These are phyloP conservation scores for Geranium rotundifolium DNA, from an alignment of 345 rosid species.

Conservation along the genomic window DNA sequence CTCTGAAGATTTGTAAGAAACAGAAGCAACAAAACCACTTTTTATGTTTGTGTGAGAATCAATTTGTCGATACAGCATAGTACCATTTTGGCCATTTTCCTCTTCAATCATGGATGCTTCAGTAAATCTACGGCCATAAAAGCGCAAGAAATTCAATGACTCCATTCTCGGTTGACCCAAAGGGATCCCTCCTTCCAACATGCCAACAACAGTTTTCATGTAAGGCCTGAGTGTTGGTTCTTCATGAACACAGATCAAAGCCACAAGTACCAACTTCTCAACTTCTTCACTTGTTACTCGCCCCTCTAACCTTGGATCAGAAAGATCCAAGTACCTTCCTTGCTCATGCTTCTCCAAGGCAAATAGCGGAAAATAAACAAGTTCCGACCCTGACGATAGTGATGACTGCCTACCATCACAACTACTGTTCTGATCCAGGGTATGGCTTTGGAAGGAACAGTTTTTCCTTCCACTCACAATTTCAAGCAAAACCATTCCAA, in stretches of 20 bases:
- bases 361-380: conserved; percentile 61
- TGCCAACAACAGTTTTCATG: conserved; percentile 54
- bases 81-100: conserved; percentile 21
- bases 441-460: conserved; percentile 38
- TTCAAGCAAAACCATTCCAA: conserved; percentile 75
- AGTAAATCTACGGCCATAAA: conserved; percentile 62
- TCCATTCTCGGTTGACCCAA: conserved; percentile 53
- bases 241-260: conserved; percentile 68
- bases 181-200: conserved; percentile 62
- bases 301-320: conserved; percentile 67
- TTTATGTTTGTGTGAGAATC: conserved; percentile 24
- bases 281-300: conserved; percentile 50
- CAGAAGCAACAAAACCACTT: conserved; percentile 20
- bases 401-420: conserved; percentile 21
- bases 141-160: conserved; percentile 72
- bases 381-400: conserved; percentile 25
- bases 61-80: conserved; percentile 19
- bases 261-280: conserved; percentile 41
- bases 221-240: conserved; percentile 50
- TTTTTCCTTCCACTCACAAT: conserved; percentile 68
- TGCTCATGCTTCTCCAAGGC: conserved; percentile 87
- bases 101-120: conserved; percentile 60
- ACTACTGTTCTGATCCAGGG: conserved; percentile 23
- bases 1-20: conserved; percentile 68
- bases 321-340: conserved; percentile 61